Evolutionary conservation across 179 eudicot species (phyloP).

Genomic region (Camellia oleifera): DNA sequence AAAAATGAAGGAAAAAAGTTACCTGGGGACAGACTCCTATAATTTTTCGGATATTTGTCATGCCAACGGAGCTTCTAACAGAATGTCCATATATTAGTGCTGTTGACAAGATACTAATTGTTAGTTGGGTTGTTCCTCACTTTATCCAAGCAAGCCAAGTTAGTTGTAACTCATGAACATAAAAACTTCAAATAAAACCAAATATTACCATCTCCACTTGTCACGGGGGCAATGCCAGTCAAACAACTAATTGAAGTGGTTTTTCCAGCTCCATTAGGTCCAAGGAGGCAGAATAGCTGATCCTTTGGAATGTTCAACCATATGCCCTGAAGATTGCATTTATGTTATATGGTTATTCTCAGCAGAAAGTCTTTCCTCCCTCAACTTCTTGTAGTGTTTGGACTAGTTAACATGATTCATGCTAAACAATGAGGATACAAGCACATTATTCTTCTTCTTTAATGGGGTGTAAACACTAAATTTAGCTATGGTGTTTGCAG

Average conservation of each 20-base stretch:
- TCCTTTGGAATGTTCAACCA: conserved; percentile 77
- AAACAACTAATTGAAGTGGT: conserved; percentile 79
- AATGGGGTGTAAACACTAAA: no score
- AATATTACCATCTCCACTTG: conserved; percentile 81
- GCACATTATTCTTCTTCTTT: no score
- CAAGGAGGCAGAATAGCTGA: conserved; percentile 90
- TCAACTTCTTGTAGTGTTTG: not conserved
- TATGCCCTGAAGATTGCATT: conserved; percentile 49
- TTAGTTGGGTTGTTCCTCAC: not conserved
- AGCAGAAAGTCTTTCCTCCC: no score
- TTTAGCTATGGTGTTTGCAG: not conserved
- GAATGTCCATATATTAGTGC: conserved; percentile 82
- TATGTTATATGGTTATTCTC: not conserved
- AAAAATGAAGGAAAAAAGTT: not conserved
- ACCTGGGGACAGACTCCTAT: conserved; percentile 99
- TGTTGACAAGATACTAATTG: conserved; percentile 24
- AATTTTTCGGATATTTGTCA: conserved; percentile 69
- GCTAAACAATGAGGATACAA: no score
- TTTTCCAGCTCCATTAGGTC: conserved; percentile 98
- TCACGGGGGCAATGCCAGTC: conserved; percentile 84
- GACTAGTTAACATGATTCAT: not conserved
- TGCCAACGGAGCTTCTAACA: conserved; percentile 68
- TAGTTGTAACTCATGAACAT: conserved; percentile 3
- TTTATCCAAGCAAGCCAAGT: not conserved
- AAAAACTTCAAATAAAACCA: not conserved